Evolutionary conservation across 345 rosid species (phyloP), one percentile per base, ranked within the genome.

Genomic region (Ricinus communis): DNA sequence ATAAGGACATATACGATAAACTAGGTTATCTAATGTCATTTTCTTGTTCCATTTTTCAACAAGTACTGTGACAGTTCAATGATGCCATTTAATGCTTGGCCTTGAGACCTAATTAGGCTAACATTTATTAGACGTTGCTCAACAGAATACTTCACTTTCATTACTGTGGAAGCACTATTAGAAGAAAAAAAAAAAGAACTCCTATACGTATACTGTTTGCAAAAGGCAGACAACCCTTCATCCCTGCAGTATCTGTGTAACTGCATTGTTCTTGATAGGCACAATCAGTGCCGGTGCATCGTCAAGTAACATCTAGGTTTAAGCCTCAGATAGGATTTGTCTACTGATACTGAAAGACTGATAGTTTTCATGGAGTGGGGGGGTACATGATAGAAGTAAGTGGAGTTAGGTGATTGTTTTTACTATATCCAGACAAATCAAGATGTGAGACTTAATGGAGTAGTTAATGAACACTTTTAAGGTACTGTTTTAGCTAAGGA

Each of bases 401-500:
- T 52, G 49, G 50, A 24, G 4, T 33, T 6, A 6, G 6, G 38
- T 33, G 38, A 33, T 45, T 16, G 19, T 41, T 61, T 18, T 38
- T n/a, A 61, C 14, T 38, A 19, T 38, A 19, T 33, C 47, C 19
- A 43, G 16, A 18, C 71, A 67, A 40, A 27, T 9, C 38, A 27
- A 56, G 11, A 40, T 16, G 28, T 27, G 40, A 27, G 53, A 43
- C 52, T 28, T 9, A 38, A 12, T 54, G 28, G 50, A 50, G 18
- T 40, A 46, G 45, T 62, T 52, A 62, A 52, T 63, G 7, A 21
- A 24, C 7, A 27, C 11, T 19, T 0, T n/a, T n/a, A n/a, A 25
- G 13, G 19, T 31, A 58, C 79, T 77, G 60, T 74, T 74, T 62
- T 67, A 49, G 81, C 73, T 45, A 70, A 77, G 75, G 33, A 22